Conservation (phyloP, 768 basidiomycete genomes). For the Termitomyces sp. region DNA sequence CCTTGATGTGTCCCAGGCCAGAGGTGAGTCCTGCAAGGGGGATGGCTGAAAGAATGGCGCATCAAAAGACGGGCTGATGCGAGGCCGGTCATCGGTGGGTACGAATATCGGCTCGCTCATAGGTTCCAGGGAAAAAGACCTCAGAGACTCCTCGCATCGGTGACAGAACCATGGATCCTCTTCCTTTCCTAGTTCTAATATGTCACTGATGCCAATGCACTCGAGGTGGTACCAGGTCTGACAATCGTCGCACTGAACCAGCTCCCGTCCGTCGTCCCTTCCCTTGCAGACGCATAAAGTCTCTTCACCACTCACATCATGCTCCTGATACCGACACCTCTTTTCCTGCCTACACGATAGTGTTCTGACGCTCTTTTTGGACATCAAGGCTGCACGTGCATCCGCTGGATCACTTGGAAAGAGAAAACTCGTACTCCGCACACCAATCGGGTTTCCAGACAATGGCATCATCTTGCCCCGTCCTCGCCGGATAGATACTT, state of each 20-base stretch:
- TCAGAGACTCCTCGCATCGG: slow-evolving; percentile 39
- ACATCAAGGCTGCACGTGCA: slow-evolving; percentile 65
- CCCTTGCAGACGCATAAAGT: slow-evolving; percentile 63
- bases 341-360: slow-evolving; percentile 49
- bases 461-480: slow-evolving; percentile 61
- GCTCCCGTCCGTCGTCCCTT: slow-evolving; percentile 62
- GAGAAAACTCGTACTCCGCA: slow-evolving; percentile 25
- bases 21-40: slow-evolving; percentile 49
- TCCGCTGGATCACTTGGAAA: slow-evolving; percentile 70
- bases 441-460: slow-evolving; percentile 30
- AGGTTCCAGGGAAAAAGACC: slow-evolving; percentile 32
- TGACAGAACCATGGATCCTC: slow-evolving; percentile 79
- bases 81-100: slow-evolving; percentile 51
- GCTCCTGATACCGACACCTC: slow-evolving; percentile 26
- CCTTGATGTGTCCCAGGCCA: slow-evolving; percentile 38
- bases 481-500: slow-evolving; percentile 27
- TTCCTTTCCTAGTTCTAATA: slow-evolving; percentile 62
- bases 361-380: slow-evolving; percentile 63
- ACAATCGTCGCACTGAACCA: slow-evolving; percentile 81
- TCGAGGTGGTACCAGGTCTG: slow-evolving; percentile 77
- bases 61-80: slow-evolving; percentile 37
- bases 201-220: slow-evolving; percentile 67
- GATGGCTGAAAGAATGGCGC: slow-evolving; percentile 55
- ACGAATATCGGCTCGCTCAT: slow-evolving; percentile 63
- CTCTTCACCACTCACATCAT: slow-evolving; percentile 41